Percentiles rank a stretch among this genome's conserved stretches.
phyloP scores from a whole-genome alignment of 306 rosid genomes.

The Medicago truncatula region MtrunA17r5.0-ANR NC_053046.1:294001-294500 shows the following conservation, averaged over 20 bases:
- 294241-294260: constrained; percentile 44
- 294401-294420: constrained; percentile 25
- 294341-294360: constrained; percentile 86
- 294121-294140: constrained; percentile 4
- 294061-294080: not conserved
- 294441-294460: constrained; percentile 22
- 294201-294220: not conserved
- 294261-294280: not conserved
- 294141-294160: constrained; percentile 23
- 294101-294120: constrained; percentile 23
- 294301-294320: constrained; percentile 35
- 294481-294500: constrained; percentile 14
- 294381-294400: constrained; percentile 68
- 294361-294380: constrained; percentile 80
- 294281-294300: not conserved
- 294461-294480: not conserved
- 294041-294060: not conserved
- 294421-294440: constrained; percentile 26
- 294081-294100: constrained; percentile 28
- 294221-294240: not conserved
- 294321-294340: constrained; percentile 80
- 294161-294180: constrained; percentile 10
- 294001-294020: constrained; percentile 17
- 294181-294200: constrained; percentile 1
- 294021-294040: not conserved